Evolutionary conservation across 2,329 filamentous ascomycete genomes (phyloP).

Genomic region (Clonostachys rhizophaga): DNA sequence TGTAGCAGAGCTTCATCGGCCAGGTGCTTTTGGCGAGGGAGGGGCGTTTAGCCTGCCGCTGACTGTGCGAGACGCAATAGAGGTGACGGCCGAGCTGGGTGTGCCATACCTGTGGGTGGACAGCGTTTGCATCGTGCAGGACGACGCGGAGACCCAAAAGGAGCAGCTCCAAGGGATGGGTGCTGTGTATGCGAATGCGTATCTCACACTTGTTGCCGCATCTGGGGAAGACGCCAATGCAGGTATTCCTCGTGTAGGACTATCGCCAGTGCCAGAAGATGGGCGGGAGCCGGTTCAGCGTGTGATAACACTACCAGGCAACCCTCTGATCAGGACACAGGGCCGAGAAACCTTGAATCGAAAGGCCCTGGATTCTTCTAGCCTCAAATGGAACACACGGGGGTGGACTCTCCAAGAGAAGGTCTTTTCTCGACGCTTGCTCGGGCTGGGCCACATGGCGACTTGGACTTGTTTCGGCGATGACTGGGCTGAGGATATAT

Average conservation of each 20-base stretch:
- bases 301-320: not conserved
- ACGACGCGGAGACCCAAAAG: conserved; percentile 16
- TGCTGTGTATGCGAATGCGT: not conserved
- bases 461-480: not conserved
- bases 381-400: not conserved
- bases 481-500: not conserved
- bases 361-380: not conserved
- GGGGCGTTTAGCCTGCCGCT: conserved; percentile 20
- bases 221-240: not conserved
- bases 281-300: not conserved
- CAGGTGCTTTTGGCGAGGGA: not conserved
- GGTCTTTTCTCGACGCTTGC: not conserved
- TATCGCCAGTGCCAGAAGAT: not conserved
- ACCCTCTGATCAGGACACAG: not conserved
- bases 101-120: conserved; percentile 41
- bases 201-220: not conserved
- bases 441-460: not conserved
- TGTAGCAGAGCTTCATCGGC: not conserved
- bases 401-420: not conserved
- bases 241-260: not conserved
- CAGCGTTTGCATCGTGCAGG: conserved; percentile 37
- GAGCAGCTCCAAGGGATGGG: not conserved
- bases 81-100: conserved; percentile 33
- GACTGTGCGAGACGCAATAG: conserved; percentile 36
- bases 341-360: not conserved